Evolutionary conservation across 2,329 filamentous ascomycete genomes (phyloP).

Genomic region (Cladosporium cucumerinum): DNA sequence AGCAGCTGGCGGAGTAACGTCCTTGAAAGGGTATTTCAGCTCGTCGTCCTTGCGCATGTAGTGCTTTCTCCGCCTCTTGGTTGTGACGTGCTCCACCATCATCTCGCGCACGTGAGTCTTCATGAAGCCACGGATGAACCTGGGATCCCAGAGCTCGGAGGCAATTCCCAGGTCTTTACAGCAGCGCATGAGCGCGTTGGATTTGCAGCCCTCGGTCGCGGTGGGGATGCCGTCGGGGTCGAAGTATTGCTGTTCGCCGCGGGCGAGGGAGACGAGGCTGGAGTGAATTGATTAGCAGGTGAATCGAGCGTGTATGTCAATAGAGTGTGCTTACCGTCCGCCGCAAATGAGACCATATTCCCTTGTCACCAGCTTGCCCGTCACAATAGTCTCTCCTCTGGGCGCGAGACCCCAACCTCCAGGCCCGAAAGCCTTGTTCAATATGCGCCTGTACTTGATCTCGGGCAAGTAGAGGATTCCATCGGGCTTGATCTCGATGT

Average conservation of each 20-base stretch:
- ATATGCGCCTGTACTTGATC: conserved; percentile 91
- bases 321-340: conserved; percentile 63
- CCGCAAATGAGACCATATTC: conserved; percentile 90
- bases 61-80: conserved; percentile 86
- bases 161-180: conserved; percentile 97
- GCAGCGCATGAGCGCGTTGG: conserved; percentile 95
- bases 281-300: neutral
- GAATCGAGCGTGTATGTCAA: neutral
- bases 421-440: conserved; percentile 89
- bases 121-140: conserved; percentile 82
- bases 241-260: conserved; percentile 95
- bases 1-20: conserved; percentile 28
- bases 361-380: conserved; percentile 74
- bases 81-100: conserved; percentile 83
- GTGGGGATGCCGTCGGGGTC: conserved; percentile 84
- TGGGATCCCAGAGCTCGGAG: conserved; percentile 93
- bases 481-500: conserved; percentile 97
- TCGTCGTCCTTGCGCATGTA: conserved; percentile 82
- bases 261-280: conserved; percentile 86
- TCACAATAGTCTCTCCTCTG: conserved; percentile 77
- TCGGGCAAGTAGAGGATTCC: conserved; percentile 94
- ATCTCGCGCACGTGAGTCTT: conserved; percentile 70
- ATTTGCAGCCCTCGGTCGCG: conserved; percentile 94
- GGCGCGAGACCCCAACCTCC: conserved; percentile 95
- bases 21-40: conserved; percentile 62